phyloP scores from a whole-genome alignment of 768 basidiomycete species.

The Calocybe gangraenosa region DNA sequence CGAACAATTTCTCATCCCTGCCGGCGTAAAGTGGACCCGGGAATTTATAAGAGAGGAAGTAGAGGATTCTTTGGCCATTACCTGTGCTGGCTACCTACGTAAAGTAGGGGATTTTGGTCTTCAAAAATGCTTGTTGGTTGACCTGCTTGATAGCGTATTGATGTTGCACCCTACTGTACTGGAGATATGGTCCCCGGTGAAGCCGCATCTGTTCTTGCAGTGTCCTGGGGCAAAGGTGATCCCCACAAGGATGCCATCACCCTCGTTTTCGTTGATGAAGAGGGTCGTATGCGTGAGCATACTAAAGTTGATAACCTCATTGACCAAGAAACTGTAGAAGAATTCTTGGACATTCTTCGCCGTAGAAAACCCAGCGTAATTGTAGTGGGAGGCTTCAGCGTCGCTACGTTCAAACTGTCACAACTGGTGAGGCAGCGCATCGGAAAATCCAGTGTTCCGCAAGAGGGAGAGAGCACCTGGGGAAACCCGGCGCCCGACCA shows the following conservation, averaged over 20 bases:
- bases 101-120: slow-evolving; percentile 40
- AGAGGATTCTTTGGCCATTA: slow-evolving; percentile 74
- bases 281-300: slow-evolving; percentile 88
- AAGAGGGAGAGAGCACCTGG: slow-evolving; percentile 24
- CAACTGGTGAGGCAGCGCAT: slow-evolving; percentile 58
- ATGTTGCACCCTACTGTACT: slow-evolving; percentile 71
- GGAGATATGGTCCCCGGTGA: slow-evolving; percentile 66
- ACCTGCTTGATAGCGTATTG: slow-evolving; percentile 58
- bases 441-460: slow-evolving; percentile 20
- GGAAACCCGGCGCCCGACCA: slow-evolving; percentile 26
- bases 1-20: slow-evolving; percentile 77
- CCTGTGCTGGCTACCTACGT: slow-evolving; percentile 65
- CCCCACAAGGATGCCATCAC: slow-evolving; percentile 87
- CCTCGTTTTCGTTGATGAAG: slow-evolving; percentile 81
- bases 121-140: slow-evolving; percentile 13
- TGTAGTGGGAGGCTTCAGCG: slow-evolving; percentile 84
- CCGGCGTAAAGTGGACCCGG: slow-evolving; percentile 82
- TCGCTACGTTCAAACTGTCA: slow-evolving; percentile 70
- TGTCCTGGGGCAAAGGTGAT: slow-evolving; percentile 96
- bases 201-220: slow-evolving; percentile 73
- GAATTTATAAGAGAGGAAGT: slow-evolving; percentile 88
- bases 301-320: slow-evolving; percentile 84
- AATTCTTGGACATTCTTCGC: slow-evolving; percentile 79
- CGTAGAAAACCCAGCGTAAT: slow-evolving; percentile 85
- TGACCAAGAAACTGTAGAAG: slow-evolving; percentile 61